Evolutionary conservation across 2,329 filamentous ascomycete genomes (phyloP).

Genomic region (Escovopsis weberi): DNA sequence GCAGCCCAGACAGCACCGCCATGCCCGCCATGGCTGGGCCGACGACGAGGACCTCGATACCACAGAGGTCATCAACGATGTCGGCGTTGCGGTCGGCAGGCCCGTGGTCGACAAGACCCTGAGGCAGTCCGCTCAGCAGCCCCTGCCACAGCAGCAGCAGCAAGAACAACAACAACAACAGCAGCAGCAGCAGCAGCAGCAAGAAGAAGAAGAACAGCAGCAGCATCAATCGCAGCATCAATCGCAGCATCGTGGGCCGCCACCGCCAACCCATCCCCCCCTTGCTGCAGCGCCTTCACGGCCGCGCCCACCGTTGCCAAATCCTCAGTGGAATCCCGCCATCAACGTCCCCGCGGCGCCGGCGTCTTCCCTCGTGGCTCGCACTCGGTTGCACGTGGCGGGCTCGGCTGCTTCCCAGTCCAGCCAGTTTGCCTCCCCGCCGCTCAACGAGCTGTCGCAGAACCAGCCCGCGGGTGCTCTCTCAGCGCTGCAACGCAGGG

Average conservation of each 20-base stretch:
- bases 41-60: conserved; percentile 46
- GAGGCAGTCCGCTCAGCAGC: conserved; percentile 17
- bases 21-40: conserved; percentile 28
- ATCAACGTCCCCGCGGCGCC: conserved; percentile 13
- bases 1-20: conserved; percentile 11
- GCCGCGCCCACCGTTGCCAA: conserved; percentile 15
- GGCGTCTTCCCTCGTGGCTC: conserved; percentile 6
- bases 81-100: conserved; percentile 23
- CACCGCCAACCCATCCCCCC: conserved; percentile 1
- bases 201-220: too few relatives aligned
- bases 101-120: conserved; percentile 22
- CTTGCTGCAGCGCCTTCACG: conserved; percentile 13
- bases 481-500: conserved; percentile 34
- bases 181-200: conserved; percentile 1
- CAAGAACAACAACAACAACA: conserved; percentile 3
- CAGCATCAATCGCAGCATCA: too few relatives aligned
- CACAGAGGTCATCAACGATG: conserved; percentile 37
- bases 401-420: conserved; percentile 19
- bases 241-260: too few relatives aligned
- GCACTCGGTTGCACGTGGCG: conserved; percentile 7
- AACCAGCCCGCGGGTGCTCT: conserved; percentile 22
- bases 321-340: conserved; percentile 25
- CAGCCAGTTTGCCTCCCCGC: conserved; percentile 26
- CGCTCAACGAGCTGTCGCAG: conserved; percentile 8
- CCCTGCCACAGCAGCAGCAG: conserved; percentile 3